phyloP scores from a whole-genome alignment of 225 moss, liverwort and hornwort species.

The Lunularia cruciata region DNA sequence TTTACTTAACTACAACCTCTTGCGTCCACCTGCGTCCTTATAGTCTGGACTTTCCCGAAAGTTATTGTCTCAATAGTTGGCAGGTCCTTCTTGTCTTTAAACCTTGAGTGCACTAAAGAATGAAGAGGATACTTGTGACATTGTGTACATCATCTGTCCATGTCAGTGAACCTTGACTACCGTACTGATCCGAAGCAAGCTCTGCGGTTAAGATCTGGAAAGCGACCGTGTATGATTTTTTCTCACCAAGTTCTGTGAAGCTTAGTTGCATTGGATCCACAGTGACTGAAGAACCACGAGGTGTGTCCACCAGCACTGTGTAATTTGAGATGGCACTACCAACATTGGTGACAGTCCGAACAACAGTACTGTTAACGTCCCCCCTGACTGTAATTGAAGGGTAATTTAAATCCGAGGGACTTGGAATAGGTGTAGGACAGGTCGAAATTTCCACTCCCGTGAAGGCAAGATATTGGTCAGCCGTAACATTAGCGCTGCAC shows the following conservation, averaged over 20 bases:
- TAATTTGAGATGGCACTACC: background rate
- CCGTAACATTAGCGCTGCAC: background rate
- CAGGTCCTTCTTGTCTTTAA: too few species aligned
- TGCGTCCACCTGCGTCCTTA: too few species aligned
- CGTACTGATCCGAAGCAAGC: background rate
- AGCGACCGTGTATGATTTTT: background rate
- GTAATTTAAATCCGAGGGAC: slow-evolving; percentile 19
- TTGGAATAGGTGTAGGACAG: background rate
- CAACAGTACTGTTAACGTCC: background rate
- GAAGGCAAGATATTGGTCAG: background rate
- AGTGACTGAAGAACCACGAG: background rate
- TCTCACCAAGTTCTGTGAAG: background rate
- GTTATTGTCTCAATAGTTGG: too few species aligned
- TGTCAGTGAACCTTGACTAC: background rate
- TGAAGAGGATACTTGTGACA: background rate
- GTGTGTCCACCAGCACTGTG: background rate
- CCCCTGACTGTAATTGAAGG: slow-evolving; percentile 16
- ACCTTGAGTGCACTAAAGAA: too few species aligned
- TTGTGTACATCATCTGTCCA: background rate
- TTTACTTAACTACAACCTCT: too few species aligned
- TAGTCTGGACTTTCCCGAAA: too few species aligned
- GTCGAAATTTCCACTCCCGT: background rate
- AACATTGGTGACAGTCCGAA: slow-evolving; percentile 6
- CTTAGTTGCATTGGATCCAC: background rate
- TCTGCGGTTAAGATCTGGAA: background rate